Percentiles rank a stretch among this genome's conserved stretches.
Conservation (phyloP, 1,284 basidiomycete genomes). For the Malassezia restricta region DNA sequence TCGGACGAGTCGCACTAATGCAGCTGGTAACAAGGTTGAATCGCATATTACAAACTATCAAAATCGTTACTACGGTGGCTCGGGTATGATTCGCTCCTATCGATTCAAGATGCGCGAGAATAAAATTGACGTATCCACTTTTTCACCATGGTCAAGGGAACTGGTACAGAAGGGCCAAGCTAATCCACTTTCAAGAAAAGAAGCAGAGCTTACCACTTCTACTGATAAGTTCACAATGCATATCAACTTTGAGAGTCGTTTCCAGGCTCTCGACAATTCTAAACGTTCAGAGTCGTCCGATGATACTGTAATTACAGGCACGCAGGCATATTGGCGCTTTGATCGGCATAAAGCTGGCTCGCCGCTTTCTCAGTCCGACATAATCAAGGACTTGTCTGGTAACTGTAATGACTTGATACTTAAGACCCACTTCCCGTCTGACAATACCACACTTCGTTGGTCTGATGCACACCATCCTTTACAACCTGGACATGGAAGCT, state of each 20-base stretch:
- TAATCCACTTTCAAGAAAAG: neutral
- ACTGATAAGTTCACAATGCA: neutral
- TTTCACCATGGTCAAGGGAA: slow-evolving; percentile 1
- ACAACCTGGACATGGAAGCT: slow-evolving; percentile 1
- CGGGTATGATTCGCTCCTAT: slow-evolving; percentile 5
- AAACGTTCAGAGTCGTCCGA: neutral
- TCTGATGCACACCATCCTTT: neutral
- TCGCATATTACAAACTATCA: slow-evolving; percentile 6
- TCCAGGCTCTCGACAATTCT: neutral
- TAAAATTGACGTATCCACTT: neutral
- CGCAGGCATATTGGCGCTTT: slow-evolving; percentile 5
- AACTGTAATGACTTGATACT: neutral
- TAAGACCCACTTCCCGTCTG: neutral
- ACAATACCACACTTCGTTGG: neutral
- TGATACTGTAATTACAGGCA: neutral
- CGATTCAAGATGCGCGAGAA: slow-evolving; percentile 4
- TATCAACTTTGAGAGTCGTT: neutral
- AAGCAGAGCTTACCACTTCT: neutral
- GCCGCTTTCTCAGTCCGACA: neutral
- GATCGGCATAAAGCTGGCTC: neutral
- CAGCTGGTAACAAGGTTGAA: neutral
- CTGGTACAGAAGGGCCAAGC: neutral
- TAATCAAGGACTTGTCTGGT: neutral
- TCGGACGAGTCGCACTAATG: neutral
- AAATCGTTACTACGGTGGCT: slow-evolving; percentile 6